Evolutionary conservation across 768 basidiomycete genomes (phyloP).

Genomic region (Phanerochaete sordida): DNA sequence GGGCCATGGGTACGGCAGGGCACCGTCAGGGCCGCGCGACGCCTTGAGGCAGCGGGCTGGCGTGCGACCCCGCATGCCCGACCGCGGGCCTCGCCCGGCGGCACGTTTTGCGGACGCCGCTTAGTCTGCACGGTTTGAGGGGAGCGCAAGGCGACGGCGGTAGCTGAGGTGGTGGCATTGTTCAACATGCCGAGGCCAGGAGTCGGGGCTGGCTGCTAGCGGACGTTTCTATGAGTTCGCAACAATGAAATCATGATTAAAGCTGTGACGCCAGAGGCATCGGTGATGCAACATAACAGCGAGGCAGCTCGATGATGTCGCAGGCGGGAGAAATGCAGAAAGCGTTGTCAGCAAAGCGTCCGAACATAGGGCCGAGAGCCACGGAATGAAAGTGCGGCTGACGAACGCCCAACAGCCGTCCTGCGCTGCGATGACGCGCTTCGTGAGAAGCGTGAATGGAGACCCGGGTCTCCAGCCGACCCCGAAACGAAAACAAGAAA

Average conservation of each 20-base stretch:
- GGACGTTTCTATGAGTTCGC: neutral
- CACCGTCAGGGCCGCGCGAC: neutral
- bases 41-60: neutral
- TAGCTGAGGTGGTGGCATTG: neutral
- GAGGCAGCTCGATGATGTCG: neutral
- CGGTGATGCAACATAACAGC: neutral
- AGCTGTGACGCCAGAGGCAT: neutral
- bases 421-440: neutral
- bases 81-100: neutral
- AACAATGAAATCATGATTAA: constrained; percentile 2
- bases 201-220: neutral
- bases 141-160: neutral
- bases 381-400: neutral
- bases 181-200: neutral
- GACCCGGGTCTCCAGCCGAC: neutral
- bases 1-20: neutral
- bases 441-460: neutral
- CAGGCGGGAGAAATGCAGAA: neutral
- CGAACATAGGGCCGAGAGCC: neutral
- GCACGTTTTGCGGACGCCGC: neutral
- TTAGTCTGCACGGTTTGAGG: neutral
- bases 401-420: neutral
- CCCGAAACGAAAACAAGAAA: neutral
- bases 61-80: neutral
- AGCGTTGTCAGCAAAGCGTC: neutral